Evolutionary conservation across 257 asterid species (phyloP).

Genomic region (Ilex aquifolium): DNA sequence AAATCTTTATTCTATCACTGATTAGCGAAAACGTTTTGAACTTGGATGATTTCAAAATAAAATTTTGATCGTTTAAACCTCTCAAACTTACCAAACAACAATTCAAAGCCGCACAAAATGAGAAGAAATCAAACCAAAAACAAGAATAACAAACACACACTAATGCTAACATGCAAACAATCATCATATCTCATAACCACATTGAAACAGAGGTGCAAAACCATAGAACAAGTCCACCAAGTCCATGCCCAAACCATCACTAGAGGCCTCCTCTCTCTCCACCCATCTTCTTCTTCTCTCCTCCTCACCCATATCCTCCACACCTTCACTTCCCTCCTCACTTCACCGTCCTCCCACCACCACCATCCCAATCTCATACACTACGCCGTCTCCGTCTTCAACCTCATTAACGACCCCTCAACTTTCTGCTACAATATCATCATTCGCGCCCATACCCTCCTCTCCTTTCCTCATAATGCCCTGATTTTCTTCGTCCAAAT

Average conservation of each 20-base stretch:
- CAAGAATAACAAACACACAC: not conserved
- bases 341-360: constrained; percentile 10
- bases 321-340: constrained; percentile 31
- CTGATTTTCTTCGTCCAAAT: constrained; percentile 33
- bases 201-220: constrained; percentile 42
- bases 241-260: constrained; percentile 67
- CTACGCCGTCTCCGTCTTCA: constrained; percentile 50
- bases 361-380: constrained; percentile 3
- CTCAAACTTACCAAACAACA: not conserved
- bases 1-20: too few species aligned
- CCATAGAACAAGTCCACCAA: constrained; percentile 46
- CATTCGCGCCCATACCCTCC: constrained; percentile 57
- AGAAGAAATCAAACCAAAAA: too few species aligned
- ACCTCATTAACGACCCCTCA: constrained; percentile 49
- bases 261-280: constrained; percentile 43
- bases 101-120: too few species aligned
- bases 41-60: too few species aligned
- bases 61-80: too few species aligned
- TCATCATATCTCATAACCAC: constrained; percentile 27
- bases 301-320: constrained; percentile 61
- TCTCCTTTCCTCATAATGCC: constrained; percentile 42
- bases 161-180: constrained; percentile 33
- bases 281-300: constrained; percentile 21
- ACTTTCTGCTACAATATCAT: constrained; percentile 57
- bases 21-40: too few species aligned